A percentile compares a stretch with the other conserved stretches of the same genome.
Evolutionary conservation across 2,329 filamentous ascomycete genomes (phyloP).

Genomic region (Fonsecaea erecta): DNA sequence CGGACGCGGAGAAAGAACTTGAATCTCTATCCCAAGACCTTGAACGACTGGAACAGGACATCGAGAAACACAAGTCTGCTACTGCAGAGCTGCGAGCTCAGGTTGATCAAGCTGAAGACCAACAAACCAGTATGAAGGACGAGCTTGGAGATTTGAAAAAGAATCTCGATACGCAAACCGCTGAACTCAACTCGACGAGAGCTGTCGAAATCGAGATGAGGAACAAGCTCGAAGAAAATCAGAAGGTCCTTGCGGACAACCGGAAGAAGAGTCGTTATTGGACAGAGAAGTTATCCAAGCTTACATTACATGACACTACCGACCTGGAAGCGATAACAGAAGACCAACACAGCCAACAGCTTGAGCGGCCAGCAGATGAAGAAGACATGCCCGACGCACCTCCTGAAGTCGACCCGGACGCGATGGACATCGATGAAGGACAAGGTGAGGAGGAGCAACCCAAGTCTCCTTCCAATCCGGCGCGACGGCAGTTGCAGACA

Average conservation of each 20-base stretch:
- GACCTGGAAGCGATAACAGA: conserved; percentile 55
- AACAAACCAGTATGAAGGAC: conserved; percentile 76
- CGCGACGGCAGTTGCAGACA: conserved; percentile 68
- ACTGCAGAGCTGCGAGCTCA: conserved; percentile 73
- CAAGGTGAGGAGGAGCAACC: conserved; percentile 54
- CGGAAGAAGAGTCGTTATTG: conserved; percentile 83
- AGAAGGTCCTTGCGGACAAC: conserved; percentile 85
- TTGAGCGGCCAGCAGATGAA: conserved; percentile 12
- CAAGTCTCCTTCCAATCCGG: conserved; percentile 36
- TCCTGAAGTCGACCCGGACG: conserved; percentile 71
- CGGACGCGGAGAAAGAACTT: conserved; percentile 79
- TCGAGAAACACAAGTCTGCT: conserved; percentile 74
- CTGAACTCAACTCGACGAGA: conserved; percentile 85
- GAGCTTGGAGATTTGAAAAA: conserved; percentile 79
- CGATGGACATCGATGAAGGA: conserved; percentile 46
- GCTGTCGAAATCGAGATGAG: conserved; percentile 96
- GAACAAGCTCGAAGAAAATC: conserved; percentile 95
- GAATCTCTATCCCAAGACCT: conserved; percentile 73
- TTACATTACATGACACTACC: conserved; percentile 78
- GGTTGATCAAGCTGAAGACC: conserved; percentile 80
- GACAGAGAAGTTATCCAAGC: conserved; percentile 86
- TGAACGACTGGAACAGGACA: conserved; percentile 76
- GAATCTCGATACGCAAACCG: conserved; percentile 82
- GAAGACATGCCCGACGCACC: conserved; percentile 56
- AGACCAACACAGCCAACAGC: conserved; percentile 15